A percentile compares a stretch with the other conserved stretches of the same genome.
These are phyloP conservation scores for Lotus japonicus DNA, from an alignment of 306 rosid species.

Conservation along the genomic window DNA sequence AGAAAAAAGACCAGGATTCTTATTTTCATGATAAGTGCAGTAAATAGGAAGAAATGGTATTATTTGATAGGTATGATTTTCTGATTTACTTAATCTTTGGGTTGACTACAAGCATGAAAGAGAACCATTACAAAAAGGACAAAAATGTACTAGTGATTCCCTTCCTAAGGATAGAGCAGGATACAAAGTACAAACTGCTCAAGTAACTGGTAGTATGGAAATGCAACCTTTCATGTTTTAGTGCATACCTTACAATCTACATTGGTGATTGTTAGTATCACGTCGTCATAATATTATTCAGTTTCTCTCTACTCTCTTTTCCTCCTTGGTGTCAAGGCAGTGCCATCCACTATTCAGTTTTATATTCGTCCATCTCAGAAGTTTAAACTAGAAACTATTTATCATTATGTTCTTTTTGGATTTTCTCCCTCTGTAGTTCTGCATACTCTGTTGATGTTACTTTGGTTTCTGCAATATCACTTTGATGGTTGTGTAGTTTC, in stretches of 20 bases:
- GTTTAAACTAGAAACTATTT: background rate
- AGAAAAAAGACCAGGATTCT: background rate
- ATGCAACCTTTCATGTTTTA: background rate
- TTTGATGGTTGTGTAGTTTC: background rate
- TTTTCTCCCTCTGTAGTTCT: background rate
- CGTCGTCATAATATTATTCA: background rate
- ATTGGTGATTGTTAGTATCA: background rate
- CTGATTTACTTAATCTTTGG: conserved; percentile 10
- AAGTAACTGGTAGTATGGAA: background rate
- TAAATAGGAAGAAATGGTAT: background rate
- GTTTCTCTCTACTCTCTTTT: background rate
- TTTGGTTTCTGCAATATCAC: conserved; percentile 12
- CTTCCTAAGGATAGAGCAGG: background rate
- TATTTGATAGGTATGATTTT: conserved; percentile 10
- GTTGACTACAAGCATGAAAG: background rate
- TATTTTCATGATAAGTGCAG: background rate
- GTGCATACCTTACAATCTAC: background rate
- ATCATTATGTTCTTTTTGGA: background rate
- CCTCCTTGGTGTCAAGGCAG: background rate
- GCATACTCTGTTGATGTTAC: background rate
- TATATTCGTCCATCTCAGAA: background rate
- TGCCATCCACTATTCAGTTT: background rate
- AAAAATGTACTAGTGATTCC: background rate
- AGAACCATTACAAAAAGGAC: background rate
- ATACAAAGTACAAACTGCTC: background rate